These are phyloP conservation scores for Pouteria glomerata DNA, from an alignment of 148 eudicot species.

Conservation along the genomic window DNA sequence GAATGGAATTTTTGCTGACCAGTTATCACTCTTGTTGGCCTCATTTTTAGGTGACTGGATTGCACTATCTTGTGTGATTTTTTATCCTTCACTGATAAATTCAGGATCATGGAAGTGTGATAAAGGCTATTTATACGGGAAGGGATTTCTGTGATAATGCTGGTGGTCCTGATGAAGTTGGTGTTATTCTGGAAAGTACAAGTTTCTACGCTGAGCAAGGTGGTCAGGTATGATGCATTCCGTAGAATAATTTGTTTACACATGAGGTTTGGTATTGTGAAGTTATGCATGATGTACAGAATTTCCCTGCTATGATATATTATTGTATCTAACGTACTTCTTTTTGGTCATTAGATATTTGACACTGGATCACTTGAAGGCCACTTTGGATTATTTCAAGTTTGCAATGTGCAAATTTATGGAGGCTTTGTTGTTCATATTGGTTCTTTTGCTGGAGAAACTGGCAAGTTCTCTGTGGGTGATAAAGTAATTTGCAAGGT, in stretches of 20 bases:
- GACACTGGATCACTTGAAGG: conserved; percentile 83
- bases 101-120: conserved; percentile 77
- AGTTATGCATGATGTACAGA: background rate
- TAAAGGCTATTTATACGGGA: conserved; percentile 85
- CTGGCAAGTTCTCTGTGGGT: conserved; percentile 55
- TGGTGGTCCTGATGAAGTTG: conserved; percentile 64
- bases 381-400: conserved; percentile 66
- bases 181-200: conserved; percentile 74
- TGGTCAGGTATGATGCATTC: conserved; percentile 66
- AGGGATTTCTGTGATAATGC: conserved; percentile 61
- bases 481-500: conserved; percentile 91
- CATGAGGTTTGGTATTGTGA: background rate
- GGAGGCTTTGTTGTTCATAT: conserved; percentile 91
- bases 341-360: conserved; percentile 53
- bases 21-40: background rate
- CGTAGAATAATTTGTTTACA: background rate
- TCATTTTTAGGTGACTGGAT: background rate
- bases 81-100: conserved; percentile 1
- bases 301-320: background rate
- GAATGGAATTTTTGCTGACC: background rate
- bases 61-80: background rate
- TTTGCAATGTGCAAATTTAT: conserved; percentile 65
- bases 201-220: conserved; percentile 99
- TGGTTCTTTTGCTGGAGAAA: conserved; percentile 56
- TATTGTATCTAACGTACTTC: background rate